Base-by-base conservation (phyloP, 768 basidiomycete genomes). In the Lactarius tabidus region DNA sequence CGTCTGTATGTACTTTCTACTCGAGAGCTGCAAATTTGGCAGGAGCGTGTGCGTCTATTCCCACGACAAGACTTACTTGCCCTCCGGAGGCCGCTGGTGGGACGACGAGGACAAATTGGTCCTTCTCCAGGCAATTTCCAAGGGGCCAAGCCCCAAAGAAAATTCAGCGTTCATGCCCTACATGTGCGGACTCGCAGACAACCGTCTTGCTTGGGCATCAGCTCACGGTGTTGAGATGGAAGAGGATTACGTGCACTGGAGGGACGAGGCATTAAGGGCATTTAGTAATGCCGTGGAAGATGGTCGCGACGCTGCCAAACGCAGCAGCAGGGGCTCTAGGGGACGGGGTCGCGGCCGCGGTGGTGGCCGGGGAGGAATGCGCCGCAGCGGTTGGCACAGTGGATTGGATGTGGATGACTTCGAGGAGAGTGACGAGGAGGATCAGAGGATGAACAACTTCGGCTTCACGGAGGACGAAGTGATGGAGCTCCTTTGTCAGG, bases 11-110 rank as follows among this genome's bases (percentile, higher is more conserved):
- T 74, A 75, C 65, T 79, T 74, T 65, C 70, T 84, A 28, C 67
- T 82, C 12, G 76, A 72, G 15, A 64, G 66, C 1, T 83, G 83
- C 75, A 75, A 74, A 57, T 80, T 76, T 66, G 74, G 77, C 12
- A 70, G 57, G 12, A 55, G 68, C 5, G 74, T 73, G 48, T 86
- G 84, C 67, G 76, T 77, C 7, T 85, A 85, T 67, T 74, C 79
- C 14, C 85, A 86, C 69, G 76, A 79, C 28, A 79, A 75, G 59
- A 73, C 73, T 6, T 80, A 78, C 61, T 78, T 86, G 6, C 78
- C 79, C 6, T 62, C 72, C 36, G 70, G n/a, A n/a, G n/a, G 65
- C 28, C 79, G 83, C 1, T 85, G 83, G 83, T 85, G 83, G 83
- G 63, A 64, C 45, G 56, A 68, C 29, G 53, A 52, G 2, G 29